These are phyloP conservation scores for Trametes cingulata DNA, from an alignment of 768 basidiomycete genomes.

Conservation along the genomic window DNA sequence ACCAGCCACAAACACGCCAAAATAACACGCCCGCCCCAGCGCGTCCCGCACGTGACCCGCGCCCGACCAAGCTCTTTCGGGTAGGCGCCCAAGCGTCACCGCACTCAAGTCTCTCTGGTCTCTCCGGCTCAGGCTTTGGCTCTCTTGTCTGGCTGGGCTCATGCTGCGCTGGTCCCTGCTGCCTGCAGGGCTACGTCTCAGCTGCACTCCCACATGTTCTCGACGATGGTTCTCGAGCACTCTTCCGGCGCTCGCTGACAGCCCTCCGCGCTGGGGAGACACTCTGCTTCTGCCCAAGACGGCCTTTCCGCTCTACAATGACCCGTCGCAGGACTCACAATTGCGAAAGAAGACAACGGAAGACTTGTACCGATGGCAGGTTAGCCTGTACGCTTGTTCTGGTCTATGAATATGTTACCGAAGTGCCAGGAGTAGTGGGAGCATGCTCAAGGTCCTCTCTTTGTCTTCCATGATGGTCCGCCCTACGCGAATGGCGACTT, in stretches of 20 bases:
- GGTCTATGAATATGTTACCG: not conserved
- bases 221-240: constrained; percentile 15
- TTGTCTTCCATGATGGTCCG: constrained; percentile 93
- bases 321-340: constrained; percentile 62
- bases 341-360: constrained; percentile 68
- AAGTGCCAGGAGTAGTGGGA: constrained; percentile 48
- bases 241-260: not conserved
- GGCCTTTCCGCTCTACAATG: constrained; percentile 68
- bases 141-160: constrained; percentile 9
- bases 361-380: constrained; percentile 79
- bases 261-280: constrained; percentile 26
- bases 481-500: constrained; percentile 97
- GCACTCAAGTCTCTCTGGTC: not conserved
- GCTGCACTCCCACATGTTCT: not conserved
- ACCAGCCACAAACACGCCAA: constrained; percentile 30
- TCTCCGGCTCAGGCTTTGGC: not conserved
- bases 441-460: constrained; percentile 65
- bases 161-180: constrained; percentile 21
- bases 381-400: constrained; percentile 33
- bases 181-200: constrained; percentile 2
- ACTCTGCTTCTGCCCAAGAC: constrained; percentile 86
- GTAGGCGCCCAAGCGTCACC: not conserved
- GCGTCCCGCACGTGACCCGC: constrained; percentile 28
- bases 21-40: constrained; percentile 30
- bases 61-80: not conserved